Evolutionary conservation across 371 early-diverging fungal genomes (phyloP).

Genomic region (Mortierella sp.): DNA sequence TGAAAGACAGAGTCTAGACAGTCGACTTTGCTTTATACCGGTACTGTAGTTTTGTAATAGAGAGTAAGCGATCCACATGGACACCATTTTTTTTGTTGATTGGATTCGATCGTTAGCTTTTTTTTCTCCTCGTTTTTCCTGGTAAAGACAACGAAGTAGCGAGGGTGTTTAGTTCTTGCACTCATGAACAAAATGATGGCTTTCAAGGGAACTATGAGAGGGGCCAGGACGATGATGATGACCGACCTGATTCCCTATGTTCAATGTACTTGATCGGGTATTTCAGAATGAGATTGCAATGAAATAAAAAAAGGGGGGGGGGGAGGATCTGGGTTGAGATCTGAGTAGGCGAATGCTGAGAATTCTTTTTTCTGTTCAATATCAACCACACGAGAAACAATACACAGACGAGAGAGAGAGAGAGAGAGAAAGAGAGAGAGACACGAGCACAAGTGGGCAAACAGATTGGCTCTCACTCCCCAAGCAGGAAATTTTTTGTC

Average conservation of each 20-base stretch:
- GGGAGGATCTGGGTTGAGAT: too few relatives aligned
- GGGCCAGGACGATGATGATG: too few relatives aligned
- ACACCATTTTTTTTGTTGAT: not conserved
- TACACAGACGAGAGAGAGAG: not conserved
- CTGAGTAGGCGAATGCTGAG: not conserved
- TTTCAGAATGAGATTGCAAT: not conserved
- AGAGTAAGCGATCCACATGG: not conserved
- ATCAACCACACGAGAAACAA: not conserved
- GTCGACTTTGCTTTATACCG: not conserved
- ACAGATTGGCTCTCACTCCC: not conserved
- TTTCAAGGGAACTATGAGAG: too few relatives aligned
- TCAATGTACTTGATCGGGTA: too few relatives aligned
- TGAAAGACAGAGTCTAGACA: not conserved
- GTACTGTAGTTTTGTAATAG: not conserved
- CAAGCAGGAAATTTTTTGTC: constrained; percentile 7
- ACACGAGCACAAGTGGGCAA: not conserved
- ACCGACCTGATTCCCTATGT: too few relatives aligned
- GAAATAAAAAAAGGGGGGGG: not conserved
- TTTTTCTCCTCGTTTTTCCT: not conserved
- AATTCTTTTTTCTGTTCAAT: not conserved
- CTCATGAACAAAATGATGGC: too few relatives aligned
- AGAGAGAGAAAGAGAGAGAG: not conserved
- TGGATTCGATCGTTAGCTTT: not conserved
- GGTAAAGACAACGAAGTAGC: not conserved
- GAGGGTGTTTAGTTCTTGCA: not conserved